Base-by-base conservation (phyloP, 2,329 filamentous ascomycete genomes). In the Cordyceps tenuipes region DNA sequence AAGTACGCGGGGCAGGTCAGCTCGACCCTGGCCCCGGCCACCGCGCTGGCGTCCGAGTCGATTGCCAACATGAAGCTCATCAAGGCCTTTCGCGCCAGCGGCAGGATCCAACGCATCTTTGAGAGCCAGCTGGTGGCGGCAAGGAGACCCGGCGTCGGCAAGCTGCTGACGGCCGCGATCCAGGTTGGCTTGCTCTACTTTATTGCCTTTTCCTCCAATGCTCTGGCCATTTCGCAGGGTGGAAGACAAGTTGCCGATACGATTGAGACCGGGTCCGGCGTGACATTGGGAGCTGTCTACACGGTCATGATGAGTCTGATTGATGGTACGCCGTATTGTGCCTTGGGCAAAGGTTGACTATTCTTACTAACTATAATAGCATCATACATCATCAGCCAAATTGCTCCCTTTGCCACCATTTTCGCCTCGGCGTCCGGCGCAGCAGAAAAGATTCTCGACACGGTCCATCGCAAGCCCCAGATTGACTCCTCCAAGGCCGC, bases 171-270 rank as follows among this genome's bases (percentile, higher is more conserved):
- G 0, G 75, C 79, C 36, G 84, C 79, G 3, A 72, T 82, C 0
- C 83, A 86, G 66, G 76, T 81, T 8, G 84, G 84, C n/a, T 67
- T 83, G n/a, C 70, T 87, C 19, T 88, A 86, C 66, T 87, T 88
- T 65, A 79, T 87, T 61, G 82, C 84, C 3, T 87, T 86, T 64
- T 76, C 82, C 2, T 83, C 83, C 5, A 87, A 86, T 65, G 84
- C 80, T 8, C 70, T 88, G 12, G 84, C 85, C 0, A 87, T 87
- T 66, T 88, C 83, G 82, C 80, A 86, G 68, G 85, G 85, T 49
- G 84, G 81, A 63, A 74, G 71, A 47, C 41, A 59, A 61, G 70
- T 73, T 43, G 70, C 70, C 2, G 65, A 70, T 9, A 64, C 66
- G 0, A 65, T 68, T 69, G 17, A 59, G 17, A 60, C 68, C 61